Conservation (phyloP, 2,329 filamentous ascomycete genomes). For the Colletotrichum magnum region DNA sequence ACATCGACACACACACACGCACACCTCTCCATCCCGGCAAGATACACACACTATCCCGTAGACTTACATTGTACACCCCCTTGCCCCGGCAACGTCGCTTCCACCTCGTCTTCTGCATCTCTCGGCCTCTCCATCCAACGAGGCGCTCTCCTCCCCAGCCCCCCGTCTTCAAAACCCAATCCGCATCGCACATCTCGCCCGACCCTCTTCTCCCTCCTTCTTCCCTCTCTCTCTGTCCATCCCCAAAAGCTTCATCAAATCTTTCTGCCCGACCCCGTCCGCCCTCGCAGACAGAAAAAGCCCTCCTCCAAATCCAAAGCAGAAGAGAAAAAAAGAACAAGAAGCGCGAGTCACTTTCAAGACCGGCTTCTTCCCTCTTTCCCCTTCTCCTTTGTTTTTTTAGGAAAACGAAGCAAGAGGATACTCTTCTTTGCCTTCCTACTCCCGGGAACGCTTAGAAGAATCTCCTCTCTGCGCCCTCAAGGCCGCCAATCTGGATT, state of each 20-base stretch:
- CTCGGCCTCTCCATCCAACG: conserved; percentile 31
- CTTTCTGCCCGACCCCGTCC: conserved; percentile 23
- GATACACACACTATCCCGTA: not conserved
- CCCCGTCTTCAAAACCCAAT: conserved; percentile 45
- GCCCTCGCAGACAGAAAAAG: not conserved
- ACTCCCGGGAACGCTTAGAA: conserved; percentile 75
- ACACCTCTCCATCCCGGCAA: not conserved
- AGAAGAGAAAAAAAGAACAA: conserved; percentile 41
- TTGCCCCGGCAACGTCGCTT: conserved; percentile 41
- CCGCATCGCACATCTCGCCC: conserved; percentile 41
- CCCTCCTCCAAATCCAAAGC: conserved; percentile 40
- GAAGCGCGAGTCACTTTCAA: conserved; percentile 41
- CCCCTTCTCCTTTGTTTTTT: conserved; percentile 66
- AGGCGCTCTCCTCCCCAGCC: conserved; percentile 32
- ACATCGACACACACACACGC: conserved; percentile 17
- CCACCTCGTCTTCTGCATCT: conserved; percentile 33
- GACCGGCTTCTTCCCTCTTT: conserved; percentile 50
- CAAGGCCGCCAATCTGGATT: conserved; percentile 98
- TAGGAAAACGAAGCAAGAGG: conserved; percentile 74
- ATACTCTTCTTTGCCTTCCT: conserved; percentile 78
- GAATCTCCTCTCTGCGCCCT: conserved; percentile 70
- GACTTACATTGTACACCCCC: conserved; percentile 17
- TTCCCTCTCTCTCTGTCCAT: conserved; percentile 40
- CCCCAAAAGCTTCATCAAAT: conserved; percentile 39
- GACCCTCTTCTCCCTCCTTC: conserved; percentile 41